These are phyloP conservation scores for Nannizzia gypsea DNA, from an alignment of 2,329 filamentous ascomycete species.

Conservation along the genomic window DNA sequence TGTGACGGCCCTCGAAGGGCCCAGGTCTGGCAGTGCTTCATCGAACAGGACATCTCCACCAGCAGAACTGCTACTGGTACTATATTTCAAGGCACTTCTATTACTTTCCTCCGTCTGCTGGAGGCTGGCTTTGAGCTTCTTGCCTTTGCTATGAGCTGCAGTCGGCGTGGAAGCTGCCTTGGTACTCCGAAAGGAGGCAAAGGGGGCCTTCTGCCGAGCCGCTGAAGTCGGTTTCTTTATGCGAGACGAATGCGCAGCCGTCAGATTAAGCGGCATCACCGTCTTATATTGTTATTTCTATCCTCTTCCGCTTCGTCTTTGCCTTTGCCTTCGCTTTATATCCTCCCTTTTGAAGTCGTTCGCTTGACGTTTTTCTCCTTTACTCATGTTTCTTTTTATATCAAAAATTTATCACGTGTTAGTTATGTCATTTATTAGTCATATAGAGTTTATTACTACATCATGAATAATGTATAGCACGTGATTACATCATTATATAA, in stretches of 20 bases:
- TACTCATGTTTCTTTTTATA: no score
- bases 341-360: not conserved
- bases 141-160: not conserved
- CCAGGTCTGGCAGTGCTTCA: constrained; percentile 41
- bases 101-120: constrained; percentile 13
- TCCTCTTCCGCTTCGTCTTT: not conserved
- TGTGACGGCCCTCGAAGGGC: constrained; percentile 39
- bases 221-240: constrained; percentile 31
- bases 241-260: constrained; percentile 37
- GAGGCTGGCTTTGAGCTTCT: constrained; percentile 7
- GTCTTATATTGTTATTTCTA: not conserved
- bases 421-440: no score
- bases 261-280: constrained; percentile 37
- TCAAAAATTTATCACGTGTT: no score
- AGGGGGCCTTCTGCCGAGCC: constrained; percentile 27
- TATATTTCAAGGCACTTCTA: constrained; percentile 16
- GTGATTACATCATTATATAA: no score
- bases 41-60: constrained; percentile 15
- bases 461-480: no score
- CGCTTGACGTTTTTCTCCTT: no score
- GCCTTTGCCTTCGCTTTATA: not conserved
- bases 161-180: constrained; percentile 22
- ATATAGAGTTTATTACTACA: no score
- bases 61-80: not conserved
- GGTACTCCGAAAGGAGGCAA: constrained; percentile 29